These are phyloP conservation scores for Solanum sejunctum DNA, from an alignment of 257 asterid genomes.

Conservation along the genomic window DNA sequence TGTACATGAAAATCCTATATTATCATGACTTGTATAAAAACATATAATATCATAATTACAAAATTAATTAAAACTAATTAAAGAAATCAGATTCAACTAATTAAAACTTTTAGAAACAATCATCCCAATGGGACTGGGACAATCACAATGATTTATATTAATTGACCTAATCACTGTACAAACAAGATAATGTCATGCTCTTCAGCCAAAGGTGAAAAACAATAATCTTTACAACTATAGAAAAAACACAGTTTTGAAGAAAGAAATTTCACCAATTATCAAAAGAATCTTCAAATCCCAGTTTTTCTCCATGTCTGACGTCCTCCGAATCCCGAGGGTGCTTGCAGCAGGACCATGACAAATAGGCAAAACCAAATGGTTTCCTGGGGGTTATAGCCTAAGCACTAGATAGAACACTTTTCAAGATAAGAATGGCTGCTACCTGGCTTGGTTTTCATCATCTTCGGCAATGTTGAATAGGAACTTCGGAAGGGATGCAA, in stretches of 20 bases:
- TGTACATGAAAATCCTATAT: too few relatives aligned
- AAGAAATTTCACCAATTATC: background rate
- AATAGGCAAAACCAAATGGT: constrained; percentile 3
- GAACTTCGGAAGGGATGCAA: constrained; percentile 48
- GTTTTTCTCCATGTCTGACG: background rate
- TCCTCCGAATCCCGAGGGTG: background rate
- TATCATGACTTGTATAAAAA: background rate
- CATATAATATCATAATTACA: background rate
- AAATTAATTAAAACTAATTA: background rate
- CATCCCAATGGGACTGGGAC: background rate
- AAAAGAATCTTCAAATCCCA: background rate
- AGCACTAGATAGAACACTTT: background rate
- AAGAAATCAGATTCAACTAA: background rate
- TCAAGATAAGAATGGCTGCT: background rate
- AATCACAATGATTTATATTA: background rate
- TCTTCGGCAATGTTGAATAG: constrained; percentile 42
- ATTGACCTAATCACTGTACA: background rate
- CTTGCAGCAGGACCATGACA: background rate
- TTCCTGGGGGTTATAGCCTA: background rate
- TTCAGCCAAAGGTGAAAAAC: background rate
- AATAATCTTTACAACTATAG: background rate
- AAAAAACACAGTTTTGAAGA: background rate
- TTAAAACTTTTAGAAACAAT: background rate
- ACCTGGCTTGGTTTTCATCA: constrained; percentile 21
- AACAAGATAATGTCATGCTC: background rate